phyloP scores from a whole-genome alignment of 2,329 filamentous ascomycete species.

The Colletotrichum shisoi region DNA sequence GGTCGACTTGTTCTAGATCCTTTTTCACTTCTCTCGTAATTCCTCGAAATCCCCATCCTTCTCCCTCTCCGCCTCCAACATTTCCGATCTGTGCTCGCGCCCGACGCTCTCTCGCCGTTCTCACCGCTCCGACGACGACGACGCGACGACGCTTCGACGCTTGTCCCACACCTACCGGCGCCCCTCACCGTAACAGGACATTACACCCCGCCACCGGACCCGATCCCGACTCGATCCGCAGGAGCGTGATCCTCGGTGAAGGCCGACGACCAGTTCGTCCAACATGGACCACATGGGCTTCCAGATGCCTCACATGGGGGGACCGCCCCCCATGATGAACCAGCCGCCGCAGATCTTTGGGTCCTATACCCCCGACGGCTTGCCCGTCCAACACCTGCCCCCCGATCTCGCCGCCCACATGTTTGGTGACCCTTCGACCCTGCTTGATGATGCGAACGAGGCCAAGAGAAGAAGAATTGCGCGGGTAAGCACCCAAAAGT shows the following conservation, averaged over 20 bases:
- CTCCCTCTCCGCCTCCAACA: background rate
- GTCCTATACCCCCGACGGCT: slow-evolving; percentile 66
- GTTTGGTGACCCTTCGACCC: slow-evolving; percentile 63
- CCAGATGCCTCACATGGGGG: slow-evolving; percentile 63
- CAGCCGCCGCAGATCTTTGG: slow-evolving; percentile 75
- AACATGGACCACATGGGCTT: slow-evolving; percentile 65
- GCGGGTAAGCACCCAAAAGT: slow-evolving; percentile 61
- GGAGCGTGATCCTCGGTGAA: slow-evolving; percentile 3
- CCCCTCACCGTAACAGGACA: background rate
- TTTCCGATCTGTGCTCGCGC: background rate
- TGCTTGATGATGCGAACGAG: slow-evolving; percentile 75
- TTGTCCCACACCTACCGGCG: background rate
- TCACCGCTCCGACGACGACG: background rate
- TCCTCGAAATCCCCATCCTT: background rate
- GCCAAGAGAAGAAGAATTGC: slow-evolving; percentile 89
- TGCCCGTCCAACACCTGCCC: slow-evolving; percentile 64
- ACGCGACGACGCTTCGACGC: background rate
- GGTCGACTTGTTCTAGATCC: slow-evolving; percentile 4
- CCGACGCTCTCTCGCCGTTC: background rate
- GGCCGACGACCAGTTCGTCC: slow-evolving; percentile 14
- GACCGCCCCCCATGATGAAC: slow-evolving; percentile 67
- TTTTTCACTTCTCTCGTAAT: slow-evolving; percentile 8
- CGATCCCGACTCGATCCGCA: background rate
- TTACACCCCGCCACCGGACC: background rate
- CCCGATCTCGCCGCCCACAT: slow-evolving; percentile 67